Conservation (phyloP, 768 basidiomycete genomes). For the Auricularia auricula-judae region DNA sequence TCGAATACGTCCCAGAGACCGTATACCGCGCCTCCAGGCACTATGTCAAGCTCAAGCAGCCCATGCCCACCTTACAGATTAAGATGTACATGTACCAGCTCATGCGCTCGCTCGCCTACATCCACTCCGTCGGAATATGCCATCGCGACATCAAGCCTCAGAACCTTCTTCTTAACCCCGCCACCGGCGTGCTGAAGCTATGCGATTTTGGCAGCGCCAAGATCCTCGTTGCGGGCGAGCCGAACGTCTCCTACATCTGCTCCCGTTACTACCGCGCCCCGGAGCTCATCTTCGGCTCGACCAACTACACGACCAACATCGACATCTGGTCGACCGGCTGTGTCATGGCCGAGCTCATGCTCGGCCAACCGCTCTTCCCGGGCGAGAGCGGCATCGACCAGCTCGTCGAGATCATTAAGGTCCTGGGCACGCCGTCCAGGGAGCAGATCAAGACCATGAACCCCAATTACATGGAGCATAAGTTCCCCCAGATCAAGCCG, state of each 20-base stretch:
- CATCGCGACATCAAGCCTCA: conserved; percentile 99
- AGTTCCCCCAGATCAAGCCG: conserved; percentile 99
- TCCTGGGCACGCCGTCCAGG: conserved; percentile 92
- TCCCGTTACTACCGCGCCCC: conserved; percentile 99
- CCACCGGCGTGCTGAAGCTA: conserved; percentile 91
- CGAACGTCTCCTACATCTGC: conserved; percentile 99
- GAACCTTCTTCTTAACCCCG: conserved; percentile 94
- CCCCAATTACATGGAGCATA: conserved; percentile 99
- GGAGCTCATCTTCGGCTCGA: conserved; percentile 98
- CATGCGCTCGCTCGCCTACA: conserved; percentile 95
- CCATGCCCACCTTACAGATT: conserved; percentile 99
- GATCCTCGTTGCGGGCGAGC: conserved; percentile 94
- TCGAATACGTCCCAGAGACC: conserved; percentile 99
- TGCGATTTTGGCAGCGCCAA: conserved; percentile 99
- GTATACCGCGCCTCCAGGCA: conserved; percentile 98
- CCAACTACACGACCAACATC: conserved; percentile 99
- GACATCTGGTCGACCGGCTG: conserved; percentile 99
- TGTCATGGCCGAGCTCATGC: conserved; percentile 99
- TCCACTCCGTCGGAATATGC: conserved; percentile 98
- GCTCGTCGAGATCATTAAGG: conserved; percentile 99
- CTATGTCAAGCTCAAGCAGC: conserved; percentile 99
- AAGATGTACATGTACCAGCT: conserved; percentile 99
- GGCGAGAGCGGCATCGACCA: conserved; percentile 99
- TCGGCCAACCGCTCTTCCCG: conserved; percentile 97
- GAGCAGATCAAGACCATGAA: conserved; percentile 99